Conservation (phyloP, 495 filamentous ascomycete species). For the Physcia stellaris region DNA sequence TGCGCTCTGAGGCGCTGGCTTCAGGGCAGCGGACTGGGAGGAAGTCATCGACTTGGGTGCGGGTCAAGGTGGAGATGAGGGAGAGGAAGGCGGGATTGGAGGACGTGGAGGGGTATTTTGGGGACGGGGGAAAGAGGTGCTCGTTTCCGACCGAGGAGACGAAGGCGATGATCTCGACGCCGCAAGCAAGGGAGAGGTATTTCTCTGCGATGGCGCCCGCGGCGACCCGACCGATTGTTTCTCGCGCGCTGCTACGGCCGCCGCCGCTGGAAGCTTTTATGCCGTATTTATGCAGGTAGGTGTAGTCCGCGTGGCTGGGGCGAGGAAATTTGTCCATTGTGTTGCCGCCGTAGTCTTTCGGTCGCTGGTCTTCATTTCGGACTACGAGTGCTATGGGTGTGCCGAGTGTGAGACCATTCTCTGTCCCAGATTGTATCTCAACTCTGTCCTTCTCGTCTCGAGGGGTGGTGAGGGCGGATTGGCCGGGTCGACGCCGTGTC, state of each 20-base stretch:
- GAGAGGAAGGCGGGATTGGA: constrained; percentile 77
- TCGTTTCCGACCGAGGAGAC: constrained; percentile 73
- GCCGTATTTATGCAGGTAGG: constrained; percentile 94
- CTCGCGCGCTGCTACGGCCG: constrained; percentile 79
- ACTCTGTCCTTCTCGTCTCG: constrained; percentile 87
- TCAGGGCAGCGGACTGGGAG: constrained; percentile 81
- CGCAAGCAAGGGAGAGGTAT: constrained; percentile 66
- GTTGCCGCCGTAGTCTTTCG: constrained; percentile 80
- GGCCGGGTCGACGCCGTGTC: constrained; percentile 80
- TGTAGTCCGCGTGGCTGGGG: constrained; percentile 91
- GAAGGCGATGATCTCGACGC: constrained; percentile 84
- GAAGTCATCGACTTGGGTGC: constrained; percentile 68
- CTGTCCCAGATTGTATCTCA: constrained; percentile 86
- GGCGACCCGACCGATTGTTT: constrained; percentile 90
- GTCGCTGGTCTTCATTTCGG: constrained; percentile 83
- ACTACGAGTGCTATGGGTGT: constrained; percentile 86
- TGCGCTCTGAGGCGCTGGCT: constrained; percentile 43
- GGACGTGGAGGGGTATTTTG: constrained; percentile 53
- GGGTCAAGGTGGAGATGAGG: constrained; percentile 59
- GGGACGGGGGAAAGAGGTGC: constrained; percentile 71
- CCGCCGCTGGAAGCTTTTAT: constrained; percentile 89
- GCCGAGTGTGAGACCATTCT: constrained; percentile 82
- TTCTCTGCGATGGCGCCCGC: constrained; percentile 95
- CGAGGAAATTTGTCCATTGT: constrained; percentile 74
- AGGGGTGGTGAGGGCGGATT: constrained; percentile 81